Evolutionary conservation across 169 alveolate species (phyloP).

Genomic region (Eimeria sp.): DNA sequence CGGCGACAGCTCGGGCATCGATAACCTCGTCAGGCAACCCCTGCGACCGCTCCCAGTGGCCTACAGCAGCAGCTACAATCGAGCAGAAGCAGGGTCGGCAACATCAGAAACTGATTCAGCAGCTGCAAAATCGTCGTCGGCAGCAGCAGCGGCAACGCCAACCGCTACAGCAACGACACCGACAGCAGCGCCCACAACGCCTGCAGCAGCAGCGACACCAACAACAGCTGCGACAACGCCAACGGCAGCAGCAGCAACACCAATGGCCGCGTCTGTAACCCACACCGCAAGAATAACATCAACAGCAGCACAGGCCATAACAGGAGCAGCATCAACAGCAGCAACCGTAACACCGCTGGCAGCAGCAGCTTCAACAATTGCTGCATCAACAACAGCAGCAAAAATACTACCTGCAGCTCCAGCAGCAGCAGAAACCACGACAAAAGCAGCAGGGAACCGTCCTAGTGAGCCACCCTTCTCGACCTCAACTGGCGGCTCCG

Average conservation of each 20-base stretch:
- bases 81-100: background rate
- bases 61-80: slow-evolving; percentile 52
- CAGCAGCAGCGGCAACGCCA: background rate
- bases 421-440: slow-evolving; percentile 23
- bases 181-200: background rate
- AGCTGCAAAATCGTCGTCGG: background rate
- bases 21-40: background rate
- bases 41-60: slow-evolving; percentile 16
- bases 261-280: slow-evolving; percentile 6
- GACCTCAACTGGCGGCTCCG: slow-evolving; percentile 15
- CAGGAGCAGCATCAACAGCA: slow-evolving; percentile 23
- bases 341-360: background rate
- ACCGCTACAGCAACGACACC: background rate
- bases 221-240: slow-evolving; percentile 14
- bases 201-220: slow-evolving; percentile 1
- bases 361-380: background rate
- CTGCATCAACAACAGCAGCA: background rate
- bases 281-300: background rate
- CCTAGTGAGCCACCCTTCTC: slow-evolving; percentile 2
- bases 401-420: background rate
- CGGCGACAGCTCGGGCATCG: slow-evolving; percentile 15
- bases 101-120: background rate
- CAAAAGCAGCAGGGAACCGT: background rate
- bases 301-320: background rate
- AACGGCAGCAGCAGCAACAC: slow-evolving; percentile 33